phyloP scores from a whole-genome alignment of 2,329 filamentous ascomycete genomes.

The Elsinoe necatrix region DNA sequence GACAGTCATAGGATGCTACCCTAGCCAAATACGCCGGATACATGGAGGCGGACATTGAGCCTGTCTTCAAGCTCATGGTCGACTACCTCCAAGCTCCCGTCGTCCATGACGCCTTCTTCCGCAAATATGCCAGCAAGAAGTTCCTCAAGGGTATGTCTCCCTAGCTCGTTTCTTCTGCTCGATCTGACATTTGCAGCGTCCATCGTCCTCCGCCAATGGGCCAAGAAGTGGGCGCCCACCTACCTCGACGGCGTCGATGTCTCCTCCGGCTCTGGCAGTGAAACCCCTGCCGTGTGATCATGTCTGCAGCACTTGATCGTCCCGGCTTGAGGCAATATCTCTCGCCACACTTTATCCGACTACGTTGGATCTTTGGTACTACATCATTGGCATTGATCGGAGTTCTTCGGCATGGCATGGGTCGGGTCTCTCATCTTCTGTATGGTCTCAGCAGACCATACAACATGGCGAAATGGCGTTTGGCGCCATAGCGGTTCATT shows the following conservation, averaged over 20 bases:
- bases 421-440: not conserved
- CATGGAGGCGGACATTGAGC: constrained; percentile 83
- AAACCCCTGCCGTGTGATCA: constrained; percentile 11
- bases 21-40: constrained; percentile 89
- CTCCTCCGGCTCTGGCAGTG: constrained; percentile 9
- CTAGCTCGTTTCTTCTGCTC: constrained; percentile 28
- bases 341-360: not conserved
- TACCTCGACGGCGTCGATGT: constrained; percentile 26
- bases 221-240: constrained; percentile 48
- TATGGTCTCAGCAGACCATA: not conserved
- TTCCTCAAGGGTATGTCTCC: constrained; percentile 79
- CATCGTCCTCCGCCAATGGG: constrained; percentile 85
- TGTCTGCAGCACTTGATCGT: not conserved
- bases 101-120: constrained; percentile 94
- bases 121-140: constrained; percentile 99
- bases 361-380: constrained; percentile 3
- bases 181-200: constrained; percentile 53
- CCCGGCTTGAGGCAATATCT: not conserved
- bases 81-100: constrained; percentile 90
- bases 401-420: constrained; percentile 8
- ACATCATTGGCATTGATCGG: not conserved
- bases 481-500: not conserved
- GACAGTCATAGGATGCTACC: constrained; percentile 59
- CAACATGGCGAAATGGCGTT: constrained; percentile 11
- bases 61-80: constrained; percentile 88